phyloP scores from a whole-genome alignment of 768 basidiomycete genomes.

The Suillus paluster region DNA sequence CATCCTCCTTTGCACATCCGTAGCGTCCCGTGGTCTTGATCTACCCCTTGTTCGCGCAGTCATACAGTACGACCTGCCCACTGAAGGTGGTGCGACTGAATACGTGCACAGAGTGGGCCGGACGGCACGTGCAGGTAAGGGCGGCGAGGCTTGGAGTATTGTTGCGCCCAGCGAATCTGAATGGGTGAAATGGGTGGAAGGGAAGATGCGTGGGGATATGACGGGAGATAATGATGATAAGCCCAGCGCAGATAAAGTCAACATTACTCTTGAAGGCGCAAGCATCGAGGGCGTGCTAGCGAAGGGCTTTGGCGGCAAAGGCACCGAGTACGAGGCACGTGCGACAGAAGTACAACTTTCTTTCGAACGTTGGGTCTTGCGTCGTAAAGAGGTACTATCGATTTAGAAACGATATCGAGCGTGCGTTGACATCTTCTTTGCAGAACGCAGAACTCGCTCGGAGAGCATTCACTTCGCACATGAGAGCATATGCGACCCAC shows the following conservation, averaged over 20 bases:
- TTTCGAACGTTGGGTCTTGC: constrained; percentile 93
- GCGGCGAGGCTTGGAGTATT: constrained; percentile 95
- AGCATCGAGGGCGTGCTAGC: constrained; percentile 72
- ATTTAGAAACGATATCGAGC: constrained; percentile 8
- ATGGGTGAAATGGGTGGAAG: constrained; percentile 92
- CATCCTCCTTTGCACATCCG: constrained; percentile 92
- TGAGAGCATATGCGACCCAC: constrained; percentile 97
- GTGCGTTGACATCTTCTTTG: constrained; percentile 4
- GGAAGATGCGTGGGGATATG: constrained; percentile 69
- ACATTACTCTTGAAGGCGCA: constrained; percentile 59
- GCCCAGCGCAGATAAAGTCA: constrained; percentile 30
- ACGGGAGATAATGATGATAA: constrained; percentile 26
- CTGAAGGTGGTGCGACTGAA: constrained; percentile 94
- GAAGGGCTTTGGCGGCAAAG: constrained; percentile 86
- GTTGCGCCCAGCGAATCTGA: constrained; percentile 83
- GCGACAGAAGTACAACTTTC: constrained; percentile 96
- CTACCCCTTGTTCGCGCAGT: constrained; percentile 93
- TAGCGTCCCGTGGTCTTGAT: constrained; percentile 98
- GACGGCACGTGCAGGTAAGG: constrained; percentile 94
- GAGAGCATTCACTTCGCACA: constrained; percentile 88
- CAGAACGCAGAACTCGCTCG: constrained; percentile 82
- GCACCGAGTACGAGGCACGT: constrained; percentile 79
- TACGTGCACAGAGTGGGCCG: constrained; percentile 97
- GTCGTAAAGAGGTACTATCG: constrained; percentile 60
- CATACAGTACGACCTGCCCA: constrained; percentile 95